These are phyloP conservation scores for Logfia minima DNA, from an alignment of 129 eudicot genomes.

Conservation along the genomic window DNA sequence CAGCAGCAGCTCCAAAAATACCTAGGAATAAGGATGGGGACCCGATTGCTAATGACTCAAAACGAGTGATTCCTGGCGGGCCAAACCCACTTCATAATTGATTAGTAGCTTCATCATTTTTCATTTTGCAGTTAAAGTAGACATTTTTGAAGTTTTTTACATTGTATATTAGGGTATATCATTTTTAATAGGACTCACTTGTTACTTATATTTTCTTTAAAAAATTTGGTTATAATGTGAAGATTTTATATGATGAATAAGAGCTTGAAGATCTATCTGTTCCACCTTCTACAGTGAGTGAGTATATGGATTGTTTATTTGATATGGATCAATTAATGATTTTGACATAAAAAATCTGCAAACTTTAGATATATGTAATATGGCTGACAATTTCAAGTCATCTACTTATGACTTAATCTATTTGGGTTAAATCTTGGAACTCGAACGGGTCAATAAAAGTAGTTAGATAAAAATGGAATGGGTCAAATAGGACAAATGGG, in stretches of 20 bases:
- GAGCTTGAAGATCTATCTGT: slow-evolving; percentile 11
- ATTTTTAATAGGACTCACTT: neutral
- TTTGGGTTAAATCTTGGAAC: neutral
- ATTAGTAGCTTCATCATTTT: slow-evolving; percentile 29
- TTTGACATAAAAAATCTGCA: neutral
- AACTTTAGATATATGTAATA: neutral
- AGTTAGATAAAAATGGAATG: neutral
- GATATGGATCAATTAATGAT: neutral
- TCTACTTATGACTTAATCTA: neutral
- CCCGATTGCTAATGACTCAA: slow-evolving; percentile 44
- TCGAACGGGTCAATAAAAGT: neutral
- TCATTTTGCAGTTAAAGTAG: slow-evolving; percentile 31
- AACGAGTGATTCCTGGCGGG: slow-evolving; percentile 62
- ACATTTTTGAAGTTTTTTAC: slow-evolving; percentile 40
- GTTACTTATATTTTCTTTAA: neutral
- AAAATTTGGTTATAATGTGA: neutral
- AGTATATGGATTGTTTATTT: neutral
- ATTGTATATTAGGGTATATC: slow-evolving; percentile 21
- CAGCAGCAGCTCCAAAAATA: slow-evolving; percentile 38
- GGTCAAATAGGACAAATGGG: neutral
- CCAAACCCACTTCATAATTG: slow-evolving; percentile 95
- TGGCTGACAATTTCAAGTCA: neutral
- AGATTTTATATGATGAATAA: slow-evolving; percentile 10
- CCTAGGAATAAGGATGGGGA: slow-evolving; percentile 27
- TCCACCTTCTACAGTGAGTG: slow-evolving; percentile 3